Evolutionary conservation across 805 yeast genomes (phyloP).

Genomic region (Saccharomycopsis guyanensis): DNA sequence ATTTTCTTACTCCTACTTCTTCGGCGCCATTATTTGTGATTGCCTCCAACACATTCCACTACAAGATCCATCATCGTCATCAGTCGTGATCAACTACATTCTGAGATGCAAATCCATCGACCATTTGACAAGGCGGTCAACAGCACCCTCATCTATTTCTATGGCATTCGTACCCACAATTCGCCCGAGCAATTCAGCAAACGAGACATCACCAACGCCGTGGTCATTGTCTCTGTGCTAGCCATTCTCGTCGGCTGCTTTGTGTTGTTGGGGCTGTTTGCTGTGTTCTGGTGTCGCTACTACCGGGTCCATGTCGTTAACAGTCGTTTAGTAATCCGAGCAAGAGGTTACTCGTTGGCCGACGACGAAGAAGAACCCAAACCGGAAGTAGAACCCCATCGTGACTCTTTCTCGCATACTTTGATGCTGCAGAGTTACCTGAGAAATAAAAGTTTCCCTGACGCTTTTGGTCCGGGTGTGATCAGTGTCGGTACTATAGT

Average conservation of each 20-base stretch:
- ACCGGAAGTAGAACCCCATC: too few species aligned
- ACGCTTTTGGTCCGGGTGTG: background rate
- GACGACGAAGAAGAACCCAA: background rate
- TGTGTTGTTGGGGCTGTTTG: background rate
- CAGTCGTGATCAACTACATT: too few species aligned
- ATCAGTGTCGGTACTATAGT: background rate
- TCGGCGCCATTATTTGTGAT: too few species aligned
- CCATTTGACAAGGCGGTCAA: background rate
- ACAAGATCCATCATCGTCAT: too few species aligned
- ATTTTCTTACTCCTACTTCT: too few species aligned
- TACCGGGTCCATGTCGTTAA: background rate
- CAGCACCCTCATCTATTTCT: conserved; percentile 1
- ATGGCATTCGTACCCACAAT: background rate
- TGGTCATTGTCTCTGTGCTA: conserved; percentile 12
- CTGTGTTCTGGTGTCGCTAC: conserved; percentile 10
- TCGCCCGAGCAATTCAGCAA: conserved; percentile 8
- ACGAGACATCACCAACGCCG: conserved; percentile 13
- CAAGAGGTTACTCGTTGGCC: conserved; percentile 3
- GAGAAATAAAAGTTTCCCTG: background rate
- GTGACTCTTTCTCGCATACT: too few species aligned
- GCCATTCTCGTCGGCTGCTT: conserved; percentile 2
- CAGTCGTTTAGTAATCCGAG: conserved; percentile 6
- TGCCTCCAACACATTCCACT: too few species aligned
- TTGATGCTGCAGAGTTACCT: too few species aligned
- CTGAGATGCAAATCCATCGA: too few species aligned